These are phyloP conservation scores for Pichia cephalocereana DNA, from an alignment of 805 yeast genomes.

Conservation along the genomic window DNA sequence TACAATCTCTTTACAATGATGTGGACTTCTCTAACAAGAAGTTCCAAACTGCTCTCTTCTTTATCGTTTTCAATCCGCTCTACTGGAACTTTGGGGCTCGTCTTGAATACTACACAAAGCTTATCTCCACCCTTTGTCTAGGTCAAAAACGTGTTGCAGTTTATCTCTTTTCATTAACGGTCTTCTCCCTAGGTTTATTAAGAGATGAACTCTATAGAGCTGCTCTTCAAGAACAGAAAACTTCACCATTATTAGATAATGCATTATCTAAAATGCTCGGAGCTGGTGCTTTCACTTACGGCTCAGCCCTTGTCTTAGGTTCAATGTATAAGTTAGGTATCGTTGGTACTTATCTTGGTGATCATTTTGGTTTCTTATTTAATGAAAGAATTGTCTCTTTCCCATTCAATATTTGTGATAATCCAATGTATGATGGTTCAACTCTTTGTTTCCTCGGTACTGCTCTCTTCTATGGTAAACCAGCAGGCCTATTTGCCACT, in stretches of 20 bases:
- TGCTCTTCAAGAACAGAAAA: constrained; percentile 67
- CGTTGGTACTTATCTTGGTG: constrained; percentile 95
- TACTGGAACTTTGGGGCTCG: constrained; percentile 95
- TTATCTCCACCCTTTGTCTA: constrained; percentile 66
- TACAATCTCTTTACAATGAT: constrained; percentile 9
- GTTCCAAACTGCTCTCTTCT: constrained; percentile 39
- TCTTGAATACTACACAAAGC: constrained; percentile 66
- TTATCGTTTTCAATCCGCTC: constrained; percentile 84
- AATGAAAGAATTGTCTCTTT: constrained; percentile 80
- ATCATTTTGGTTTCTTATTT: constrained; percentile 95
- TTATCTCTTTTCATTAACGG: constrained; percentile 71
- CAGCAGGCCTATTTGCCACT: constrained; percentile 75
- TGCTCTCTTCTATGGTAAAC: constrained; percentile 79
- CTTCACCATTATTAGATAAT: constrained; percentile 43
- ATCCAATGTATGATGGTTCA: constrained; percentile 97
- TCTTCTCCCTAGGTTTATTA: constrained; percentile 74
- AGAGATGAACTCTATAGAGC: constrained; percentile 69
- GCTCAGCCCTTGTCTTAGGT: constrained; percentile 70
- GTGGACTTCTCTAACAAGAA: constrained; percentile 16
- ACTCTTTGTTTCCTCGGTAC: constrained; percentile 84
- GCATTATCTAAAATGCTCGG: constrained; percentile 37
- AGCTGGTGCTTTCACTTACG: constrained; percentile 45
- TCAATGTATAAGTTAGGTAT: constrained; percentile 92
- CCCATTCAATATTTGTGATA: constrained; percentile 85
- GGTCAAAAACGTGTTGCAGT: constrained; percentile 68